Base-by-base conservation (phyloP, 805 yeast species). In the Clavispora asparagi region DNA sequence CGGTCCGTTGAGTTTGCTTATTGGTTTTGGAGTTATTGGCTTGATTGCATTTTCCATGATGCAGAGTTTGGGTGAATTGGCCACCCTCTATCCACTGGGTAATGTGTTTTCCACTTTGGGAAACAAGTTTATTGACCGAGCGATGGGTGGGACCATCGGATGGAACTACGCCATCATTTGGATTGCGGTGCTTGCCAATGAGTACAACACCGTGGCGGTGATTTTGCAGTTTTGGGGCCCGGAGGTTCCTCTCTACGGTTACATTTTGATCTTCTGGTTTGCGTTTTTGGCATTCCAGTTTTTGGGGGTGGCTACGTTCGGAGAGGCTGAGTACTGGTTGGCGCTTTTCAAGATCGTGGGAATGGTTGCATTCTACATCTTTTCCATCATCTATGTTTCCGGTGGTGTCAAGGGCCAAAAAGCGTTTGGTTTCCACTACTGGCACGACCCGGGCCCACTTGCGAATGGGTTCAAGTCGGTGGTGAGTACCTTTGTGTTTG, bases 111-210 rank as follows among this genome's bases (percentile, higher is more conserved):
- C 80, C 25, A 70, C 78, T 16, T 61, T 76, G 47, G 83, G 81
- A 4, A 68, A 76, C 45, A 68, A 73, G 51, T 72, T 73, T 48
- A 69, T 79, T 7, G 81, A 80, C 43, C 71, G 68, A 41, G 83
- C 82, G 3, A 76, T 74, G 50, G 85, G 85, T 28, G 82, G 80
- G 9, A 69, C 82, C 1, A 66, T 79, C 17, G 79, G 82, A 1
- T 64, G 81, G 64, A 70, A 64, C 45, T 80, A 80, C 55, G 77
- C 73, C 14, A 72, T 80, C 19, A 64, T 80, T 39, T 80, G 84
- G 84, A 59, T 77, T 29, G 79, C 82, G 0, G 79, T 76, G 19
- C 62, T 77, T 50, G 74, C 81, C 39, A 71, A 77, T 30, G 83
- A 79, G 57, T 79, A 78, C 55, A 78, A 81, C 39, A 69, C 78